Evolutionary conservation across 2,329 filamentous ascomycete species (phyloP).

Genomic region (Xylariaceae sp.): DNA sequence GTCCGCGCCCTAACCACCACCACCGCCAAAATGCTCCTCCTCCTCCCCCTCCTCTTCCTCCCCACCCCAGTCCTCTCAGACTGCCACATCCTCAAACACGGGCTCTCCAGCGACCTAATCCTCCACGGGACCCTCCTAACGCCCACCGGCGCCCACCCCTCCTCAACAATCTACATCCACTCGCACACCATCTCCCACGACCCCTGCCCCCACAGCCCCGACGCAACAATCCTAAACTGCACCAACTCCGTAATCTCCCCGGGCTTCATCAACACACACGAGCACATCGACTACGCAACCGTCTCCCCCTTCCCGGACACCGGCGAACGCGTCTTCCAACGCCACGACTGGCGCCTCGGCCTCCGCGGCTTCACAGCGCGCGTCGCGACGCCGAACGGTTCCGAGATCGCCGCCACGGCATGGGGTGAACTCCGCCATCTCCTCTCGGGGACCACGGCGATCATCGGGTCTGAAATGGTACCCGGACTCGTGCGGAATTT

Average conservation of each 20-base stretch:
- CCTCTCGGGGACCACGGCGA: conserved; percentile 31
- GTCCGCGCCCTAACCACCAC: too few species aligned
- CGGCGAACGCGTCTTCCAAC: conserved; percentile 23
- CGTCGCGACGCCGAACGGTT: conserved; percentile 22
- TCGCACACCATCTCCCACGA: conserved; percentile 25
- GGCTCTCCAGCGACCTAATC: conserved; percentile 16
- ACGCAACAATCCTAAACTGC: conserved; percentile 25
- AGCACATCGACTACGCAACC: conserved; percentile 29
- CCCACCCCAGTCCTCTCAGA: conserved; percentile 3
- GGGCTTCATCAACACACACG: conserved; percentile 31
- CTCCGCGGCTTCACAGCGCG: conserved; percentile 22
- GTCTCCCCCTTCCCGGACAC: conserved; percentile 24
- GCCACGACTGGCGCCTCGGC: conserved; percentile 32
- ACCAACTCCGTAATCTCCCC: conserved; percentile 27
- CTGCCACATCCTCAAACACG: conserved; percentile 17
- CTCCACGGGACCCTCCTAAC: conserved; percentile 42
- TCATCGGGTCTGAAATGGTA: conserved; percentile 28
- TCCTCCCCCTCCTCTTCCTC: too few species aligned
- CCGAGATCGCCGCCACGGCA: conserved; percentile 18
- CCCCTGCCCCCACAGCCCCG: conserved; percentile 5
- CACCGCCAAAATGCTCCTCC: too few species aligned
- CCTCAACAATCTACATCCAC: conserved; percentile 27
- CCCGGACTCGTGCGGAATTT: conserved; percentile 29
- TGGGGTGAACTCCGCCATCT: conserved; percentile 31
- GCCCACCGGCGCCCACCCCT: conserved; percentile 19